phyloP scores from a whole-genome alignment of 148 eudicot genomes.

The Silene latifolia region DNA sequence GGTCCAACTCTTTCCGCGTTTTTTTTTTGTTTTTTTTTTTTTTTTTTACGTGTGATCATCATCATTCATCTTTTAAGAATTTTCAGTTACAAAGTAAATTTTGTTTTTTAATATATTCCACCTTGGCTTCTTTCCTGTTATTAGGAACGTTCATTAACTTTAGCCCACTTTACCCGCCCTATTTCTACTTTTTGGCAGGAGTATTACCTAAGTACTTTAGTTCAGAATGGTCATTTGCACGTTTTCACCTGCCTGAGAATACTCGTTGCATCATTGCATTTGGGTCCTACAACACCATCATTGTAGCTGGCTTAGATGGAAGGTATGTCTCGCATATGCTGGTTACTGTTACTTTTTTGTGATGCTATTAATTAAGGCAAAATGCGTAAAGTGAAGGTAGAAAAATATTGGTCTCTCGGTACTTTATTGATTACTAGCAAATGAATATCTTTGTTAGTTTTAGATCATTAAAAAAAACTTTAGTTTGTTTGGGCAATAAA shows the following conservation, averaged over 20 bases:
- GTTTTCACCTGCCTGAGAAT: slow-evolving; percentile 68
- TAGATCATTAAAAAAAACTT: neutral
- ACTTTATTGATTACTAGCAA: neutral
- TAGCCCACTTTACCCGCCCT: neutral
- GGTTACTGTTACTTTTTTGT: neutral
- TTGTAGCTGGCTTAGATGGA: slow-evolving; percentile 83
- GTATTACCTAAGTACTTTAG: slow-evolving; percentile 87
- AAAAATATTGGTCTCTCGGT: neutral
- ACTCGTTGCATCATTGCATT: slow-evolving; percentile 73
- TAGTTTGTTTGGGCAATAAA: neutral
- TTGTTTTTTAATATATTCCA: neutral
- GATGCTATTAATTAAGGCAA: neutral
- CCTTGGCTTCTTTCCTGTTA: neutral
- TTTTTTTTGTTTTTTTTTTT: too few relatives aligned
- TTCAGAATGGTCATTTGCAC: slow-evolving; percentile 99
- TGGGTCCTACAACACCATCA: slow-evolving; percentile 74
- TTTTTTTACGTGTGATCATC: too few relatives aligned
- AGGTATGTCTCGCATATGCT: slow-evolving; percentile 44
- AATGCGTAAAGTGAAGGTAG: neutral
- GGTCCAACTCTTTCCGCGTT: neutral
- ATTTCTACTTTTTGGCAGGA: slow-evolving; percentile 41
- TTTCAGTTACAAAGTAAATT: too few relatives aligned
- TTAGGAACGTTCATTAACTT: slow-evolving; percentile 1
- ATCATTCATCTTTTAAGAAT: too few relatives aligned
- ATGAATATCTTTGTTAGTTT: neutral